Conservation (phyloP, 768 basidiomycete genomes). For the Cubamyces sp. region DNA sequence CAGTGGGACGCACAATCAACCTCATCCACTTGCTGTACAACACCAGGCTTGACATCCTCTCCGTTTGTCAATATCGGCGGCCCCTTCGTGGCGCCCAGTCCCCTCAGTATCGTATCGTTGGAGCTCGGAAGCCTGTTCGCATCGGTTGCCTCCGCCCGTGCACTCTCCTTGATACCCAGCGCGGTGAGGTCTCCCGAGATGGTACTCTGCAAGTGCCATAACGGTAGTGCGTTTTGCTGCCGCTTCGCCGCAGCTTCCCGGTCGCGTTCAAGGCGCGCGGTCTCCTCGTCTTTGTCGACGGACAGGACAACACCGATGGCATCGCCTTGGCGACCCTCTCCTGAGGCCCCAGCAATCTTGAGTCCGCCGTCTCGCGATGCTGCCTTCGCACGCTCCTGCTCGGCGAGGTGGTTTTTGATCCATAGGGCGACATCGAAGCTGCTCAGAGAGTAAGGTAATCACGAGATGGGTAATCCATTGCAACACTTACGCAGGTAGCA, state of each 20-base stretch:
- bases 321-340: constrained; percentile 64
- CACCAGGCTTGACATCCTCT: constrained; percentile 49
- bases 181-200: constrained; percentile 92
- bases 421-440: constrained; percentile 85
- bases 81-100: constrained; percentile 57
- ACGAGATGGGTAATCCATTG: background rate
- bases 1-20: constrained; percentile 59
- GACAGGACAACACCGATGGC: constrained; percentile 86
- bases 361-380: constrained; percentile 58
- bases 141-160: constrained; percentile 47
- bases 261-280: constrained; percentile 71
- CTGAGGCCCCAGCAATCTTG: constrained; percentile 74
- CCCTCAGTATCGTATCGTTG: constrained; percentile 75
- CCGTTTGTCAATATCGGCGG: constrained; percentile 33
- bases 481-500: constrained; percentile 72
- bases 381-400: constrained; percentile 53
- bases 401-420: constrained; percentile 74
- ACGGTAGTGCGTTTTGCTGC: constrained; percentile 88
- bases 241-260: constrained; percentile 83
- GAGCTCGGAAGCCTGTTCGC: constrained; percentile 42
- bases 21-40: constrained; percentile 48
- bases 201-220: constrained; percentile 96
- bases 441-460: constrained; percentile 1
- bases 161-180: constrained; percentile 75
- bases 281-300: constrained; percentile 86